Conservation (phyloP, 495 filamentous ascomycete genomes). For the Chaetomium cochliodes region DNA sequence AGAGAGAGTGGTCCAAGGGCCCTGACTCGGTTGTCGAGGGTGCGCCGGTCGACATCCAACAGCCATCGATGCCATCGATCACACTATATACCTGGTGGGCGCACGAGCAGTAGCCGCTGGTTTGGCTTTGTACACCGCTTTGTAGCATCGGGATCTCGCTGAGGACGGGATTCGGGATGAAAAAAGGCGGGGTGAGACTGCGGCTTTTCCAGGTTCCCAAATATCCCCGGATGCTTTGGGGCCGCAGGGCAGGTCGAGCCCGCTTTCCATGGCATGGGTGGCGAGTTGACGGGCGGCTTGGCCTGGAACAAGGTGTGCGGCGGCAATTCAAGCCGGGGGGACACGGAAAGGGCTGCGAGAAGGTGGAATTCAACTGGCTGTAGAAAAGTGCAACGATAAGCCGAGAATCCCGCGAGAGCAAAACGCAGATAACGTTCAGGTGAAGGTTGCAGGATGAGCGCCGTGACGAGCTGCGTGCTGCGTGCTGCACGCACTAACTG, state of each 20-base stretch:
- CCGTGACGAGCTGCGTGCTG: too few species aligned
- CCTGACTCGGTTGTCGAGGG: too few species aligned
- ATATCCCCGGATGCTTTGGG: background rate
- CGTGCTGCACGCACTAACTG: too few species aligned
- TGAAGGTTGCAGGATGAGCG: background rate
- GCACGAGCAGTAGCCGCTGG: background rate
- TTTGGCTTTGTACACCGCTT: background rate
- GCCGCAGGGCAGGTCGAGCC: background rate
- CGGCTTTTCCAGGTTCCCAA: slow-evolving; percentile 7
- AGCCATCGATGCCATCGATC: background rate
- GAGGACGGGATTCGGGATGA: background rate
- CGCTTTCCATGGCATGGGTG: background rate
- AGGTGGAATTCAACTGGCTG: slow-evolving; percentile 2
- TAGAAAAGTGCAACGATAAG: background rate
- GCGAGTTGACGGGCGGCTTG: background rate
- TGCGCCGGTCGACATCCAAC: background rate
- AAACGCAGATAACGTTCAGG: background rate
- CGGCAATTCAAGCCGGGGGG: background rate
- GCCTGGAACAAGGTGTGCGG: background rate
- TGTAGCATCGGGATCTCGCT: background rate
- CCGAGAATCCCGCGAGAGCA: background rate
- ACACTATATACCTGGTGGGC: background rate
- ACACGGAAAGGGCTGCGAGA: background rate
- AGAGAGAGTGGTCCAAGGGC: too few species aligned
- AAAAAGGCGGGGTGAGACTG: slow-evolving; percentile 10